Evolutionary conservation across 2,329 filamentous ascomycete species (phyloP), one percentile per base, ranked within the genome.

Genomic region (Cladophialophora immunda): DNA sequence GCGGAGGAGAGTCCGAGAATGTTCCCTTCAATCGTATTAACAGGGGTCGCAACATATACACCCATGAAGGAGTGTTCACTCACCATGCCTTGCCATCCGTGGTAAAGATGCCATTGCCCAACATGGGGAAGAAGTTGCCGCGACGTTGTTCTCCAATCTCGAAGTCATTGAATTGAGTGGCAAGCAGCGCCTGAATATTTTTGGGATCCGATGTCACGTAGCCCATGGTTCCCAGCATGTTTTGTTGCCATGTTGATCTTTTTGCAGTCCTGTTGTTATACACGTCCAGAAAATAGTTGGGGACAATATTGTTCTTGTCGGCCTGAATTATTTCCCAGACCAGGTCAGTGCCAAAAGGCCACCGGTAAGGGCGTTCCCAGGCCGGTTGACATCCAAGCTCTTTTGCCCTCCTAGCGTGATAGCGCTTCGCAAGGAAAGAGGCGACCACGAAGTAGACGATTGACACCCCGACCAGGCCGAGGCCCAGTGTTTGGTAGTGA

Each of bases 141-240:
- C 91, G 91, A 22, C 97, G 81, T 70, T 92, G 79, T 68, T 88
- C 80, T 6, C 93, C 93, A 76, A 97, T 93, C 73, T 92, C 93
- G 74, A 90, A 97, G 73, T 95, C 91, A 66, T 81, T 81, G 76
- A 97, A 97, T 75, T 97, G 92, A 1, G 90, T 92, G 0, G 93
- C 91, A 13, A 97, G 82, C 25, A 97, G 83, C 22, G 93, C 92
- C 78, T 97, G 95, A 79, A 97, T 89, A 76, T 96, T 97, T 64
- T 76, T 76, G 3, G 79, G 78, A 17, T 81, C 79, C 25, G 72
- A 69, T 7, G 78, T 80, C 36, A 73, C 41, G 32, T 62, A 68
- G 25, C 27, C 41, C 22, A 54, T 55, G 13, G 56, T 61, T 13
- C 71, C 71, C 19, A 72, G 58, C 19, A 70, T 45, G 34, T 70